Percentiles rank a stretch among this genome's conserved stretches.
Conservation (phyloP, 257 asterid genomes). For the Petunia axillaris region DNA sequence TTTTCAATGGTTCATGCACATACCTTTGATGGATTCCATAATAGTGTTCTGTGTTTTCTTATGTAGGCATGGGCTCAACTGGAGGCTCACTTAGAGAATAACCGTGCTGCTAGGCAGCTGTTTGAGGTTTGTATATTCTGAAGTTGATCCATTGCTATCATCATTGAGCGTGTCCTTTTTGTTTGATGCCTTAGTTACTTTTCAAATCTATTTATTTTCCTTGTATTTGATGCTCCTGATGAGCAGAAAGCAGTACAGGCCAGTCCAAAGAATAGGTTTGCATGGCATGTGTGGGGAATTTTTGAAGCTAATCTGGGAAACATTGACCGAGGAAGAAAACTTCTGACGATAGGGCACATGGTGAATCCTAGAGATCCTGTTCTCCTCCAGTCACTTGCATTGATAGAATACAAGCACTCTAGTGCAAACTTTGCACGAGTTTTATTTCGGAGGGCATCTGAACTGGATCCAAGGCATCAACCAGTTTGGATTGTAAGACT, state of each 20-base stretch:
- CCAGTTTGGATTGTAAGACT: slow-evolving; percentile 93
- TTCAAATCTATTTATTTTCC: neutral
- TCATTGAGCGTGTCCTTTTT: neutral
- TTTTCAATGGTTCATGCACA: neutral
- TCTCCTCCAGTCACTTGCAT: slow-evolving; percentile 85
- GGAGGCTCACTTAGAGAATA: slow-evolving; percentile 81
- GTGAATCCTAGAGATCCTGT: slow-evolving; percentile 97
- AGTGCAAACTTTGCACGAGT: slow-evolving; percentile 76
- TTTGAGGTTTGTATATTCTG: slow-evolving; percentile 62
- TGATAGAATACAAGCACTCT: slow-evolving; percentile 76
- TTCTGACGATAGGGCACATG: slow-evolving; percentile 80
- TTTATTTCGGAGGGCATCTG: slow-evolving; percentile 78
- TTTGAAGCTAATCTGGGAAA: slow-evolving; percentile 78
- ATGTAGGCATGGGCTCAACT: slow-evolving; percentile 98
- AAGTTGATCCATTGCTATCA: neutral
- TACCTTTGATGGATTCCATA: neutral
- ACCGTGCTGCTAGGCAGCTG: slow-evolving; percentile 59
- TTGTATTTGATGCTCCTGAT: slow-evolving; percentile 11
- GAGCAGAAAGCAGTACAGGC: slow-evolving; percentile 90
- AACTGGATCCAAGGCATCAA: slow-evolving; percentile 84
- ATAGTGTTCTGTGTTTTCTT: slow-evolving; percentile 16
- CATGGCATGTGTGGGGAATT: slow-evolving; percentile 99
- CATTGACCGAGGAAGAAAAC: slow-evolving; percentile 76
- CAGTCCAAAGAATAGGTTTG: slow-evolving; percentile 94
- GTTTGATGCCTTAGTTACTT: neutral